Conservation (phyloP, 768 basidiomycete genomes). For the Kwoniella dejecticola region DNA sequence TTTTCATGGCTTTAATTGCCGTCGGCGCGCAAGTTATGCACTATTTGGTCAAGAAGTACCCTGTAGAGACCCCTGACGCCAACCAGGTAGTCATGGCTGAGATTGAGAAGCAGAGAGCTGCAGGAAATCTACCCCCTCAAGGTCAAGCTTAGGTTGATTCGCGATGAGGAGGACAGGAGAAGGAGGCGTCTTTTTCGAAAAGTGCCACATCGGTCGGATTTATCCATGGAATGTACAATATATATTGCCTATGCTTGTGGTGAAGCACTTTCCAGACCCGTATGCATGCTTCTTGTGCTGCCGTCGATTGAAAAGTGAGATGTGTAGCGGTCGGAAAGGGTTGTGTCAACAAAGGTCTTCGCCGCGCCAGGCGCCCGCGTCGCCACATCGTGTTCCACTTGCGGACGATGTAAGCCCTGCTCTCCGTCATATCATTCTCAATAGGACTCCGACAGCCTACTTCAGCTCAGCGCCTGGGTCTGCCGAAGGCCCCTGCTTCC, state of each 20-base stretch:
- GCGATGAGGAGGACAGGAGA: background rate
- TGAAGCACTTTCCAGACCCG: background rate
- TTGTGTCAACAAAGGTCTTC: too few relatives aligned
- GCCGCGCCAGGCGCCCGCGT: too few relatives aligned
- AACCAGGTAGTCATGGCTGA: slow-evolving; percentile 40
- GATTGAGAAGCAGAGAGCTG: slow-evolving; percentile 40
- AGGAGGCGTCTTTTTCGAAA: background rate
- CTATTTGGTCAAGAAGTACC: slow-evolving; percentile 47
- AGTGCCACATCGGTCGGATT: background rate
- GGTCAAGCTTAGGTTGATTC: background rate
- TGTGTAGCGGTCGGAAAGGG: too few relatives aligned
- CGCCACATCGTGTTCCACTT: too few relatives aligned
- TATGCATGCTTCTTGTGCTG: too few relatives aligned
- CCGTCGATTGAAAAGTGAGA: too few relatives aligned
- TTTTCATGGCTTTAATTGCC: slow-evolving; percentile 42
- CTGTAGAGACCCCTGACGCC: slow-evolving; percentile 35
- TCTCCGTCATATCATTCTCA: too few relatives aligned
- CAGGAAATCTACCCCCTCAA: background rate
- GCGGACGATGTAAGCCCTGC: too few relatives aligned
- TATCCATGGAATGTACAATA: background rate
- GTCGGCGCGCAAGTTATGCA: slow-evolving; percentile 39
- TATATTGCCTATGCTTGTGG: background rate
- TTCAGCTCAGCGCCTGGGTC: too few relatives aligned
- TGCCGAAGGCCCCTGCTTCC: too few relatives aligned
- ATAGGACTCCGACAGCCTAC: too few relatives aligned